Base-by-base conservation (phyloP, 164 flowering plant species). In the Chimonanthus praecox region DNA sequence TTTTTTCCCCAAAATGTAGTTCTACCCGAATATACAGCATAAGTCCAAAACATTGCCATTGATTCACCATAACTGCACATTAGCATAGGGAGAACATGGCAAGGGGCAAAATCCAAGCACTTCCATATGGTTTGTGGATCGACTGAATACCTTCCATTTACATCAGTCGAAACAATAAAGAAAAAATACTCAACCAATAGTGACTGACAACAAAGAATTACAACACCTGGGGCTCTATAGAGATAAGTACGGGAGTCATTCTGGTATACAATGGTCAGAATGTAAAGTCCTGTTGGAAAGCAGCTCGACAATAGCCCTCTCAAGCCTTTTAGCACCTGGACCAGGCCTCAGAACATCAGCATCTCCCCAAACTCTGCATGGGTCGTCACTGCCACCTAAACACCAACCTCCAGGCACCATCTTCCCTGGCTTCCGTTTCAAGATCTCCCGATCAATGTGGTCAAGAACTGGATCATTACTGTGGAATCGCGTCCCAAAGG, bases 381-480 rank as follows among this genome's bases (percentile, higher is more conserved):
- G 83, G 70, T 78, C 77, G 8, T 76, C 79, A 71, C 77, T 13
- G 18, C 82, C 88, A 48, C 92, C 97, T 72, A 96, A 75, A 81
- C 99, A 96, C 99, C 99, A 96, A 0, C 95, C 99, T 49, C 98
- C 99, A n/a, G 97, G 97, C 5, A 86, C 88, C 51, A 84, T 80
- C 67, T 78, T 78, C 8, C 86, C 91, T 3, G 81, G 83, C 16
- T 46, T 61, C 10, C 97, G 85, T 5, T 80, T 75, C 78, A 95
- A 74, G 64, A 90, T 21, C 49, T 88, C 89, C 49, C n/a, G 78
- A 73, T 96, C 99, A 8, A 96, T 92, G 60, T 70, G 90, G 74
- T 90, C 95, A 60, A 93, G 97, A 58, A 88, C 83, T 0, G 89
- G 82, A 75, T 87, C 90, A 72, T 89, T 80, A 18, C 6, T 4